Conservation (phyloP, 225 moss, liverwort and hornwort species). For the Straminergon stramineum region DNA sequence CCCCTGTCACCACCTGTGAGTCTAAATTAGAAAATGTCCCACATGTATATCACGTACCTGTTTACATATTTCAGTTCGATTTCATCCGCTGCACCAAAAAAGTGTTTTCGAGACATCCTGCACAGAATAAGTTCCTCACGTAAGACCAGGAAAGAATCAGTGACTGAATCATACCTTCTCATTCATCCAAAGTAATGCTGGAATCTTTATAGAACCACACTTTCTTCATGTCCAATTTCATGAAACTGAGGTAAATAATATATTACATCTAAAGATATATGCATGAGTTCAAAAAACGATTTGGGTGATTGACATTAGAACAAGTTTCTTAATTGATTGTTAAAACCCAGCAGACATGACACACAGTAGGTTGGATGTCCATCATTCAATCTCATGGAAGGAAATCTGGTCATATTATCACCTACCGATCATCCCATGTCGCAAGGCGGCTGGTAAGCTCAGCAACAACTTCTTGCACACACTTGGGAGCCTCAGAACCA, state of each 20-base stretch:
- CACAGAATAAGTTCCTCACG: neutral
- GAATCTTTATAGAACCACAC: neutral
- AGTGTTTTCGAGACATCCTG: conserved; percentile 67
- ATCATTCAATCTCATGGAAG: neutral
- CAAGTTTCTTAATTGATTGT: neutral
- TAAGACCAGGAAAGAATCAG: neutral
- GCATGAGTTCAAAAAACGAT: neutral
- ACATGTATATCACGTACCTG: conserved; percentile 20
- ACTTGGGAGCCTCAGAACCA: conserved; percentile 65
- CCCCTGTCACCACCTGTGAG: neutral
- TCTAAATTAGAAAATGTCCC: neutral
- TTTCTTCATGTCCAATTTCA: neutral
- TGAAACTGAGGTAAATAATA: neutral
- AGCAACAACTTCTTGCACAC: conserved; percentile 74
- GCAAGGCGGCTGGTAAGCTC: conserved; percentile 76
- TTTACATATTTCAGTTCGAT: conserved; percentile 84
- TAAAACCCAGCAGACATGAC: neutral
- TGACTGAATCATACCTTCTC: neutral
- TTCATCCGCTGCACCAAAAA: conserved; percentile 83
- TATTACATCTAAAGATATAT: neutral
- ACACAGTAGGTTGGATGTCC: neutral
- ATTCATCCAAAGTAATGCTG: neutral
- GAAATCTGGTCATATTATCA: neutral
- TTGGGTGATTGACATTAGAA: neutral
- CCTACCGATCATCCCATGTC: conserved; percentile 87